A percentile compares a stretch with the other conserved stretches of the same genome.
These are phyloP conservation scores for Centaurea solstitialis DNA, from an alignment of 129 eudicot genomes.

Conservation along the genomic window DNA sequence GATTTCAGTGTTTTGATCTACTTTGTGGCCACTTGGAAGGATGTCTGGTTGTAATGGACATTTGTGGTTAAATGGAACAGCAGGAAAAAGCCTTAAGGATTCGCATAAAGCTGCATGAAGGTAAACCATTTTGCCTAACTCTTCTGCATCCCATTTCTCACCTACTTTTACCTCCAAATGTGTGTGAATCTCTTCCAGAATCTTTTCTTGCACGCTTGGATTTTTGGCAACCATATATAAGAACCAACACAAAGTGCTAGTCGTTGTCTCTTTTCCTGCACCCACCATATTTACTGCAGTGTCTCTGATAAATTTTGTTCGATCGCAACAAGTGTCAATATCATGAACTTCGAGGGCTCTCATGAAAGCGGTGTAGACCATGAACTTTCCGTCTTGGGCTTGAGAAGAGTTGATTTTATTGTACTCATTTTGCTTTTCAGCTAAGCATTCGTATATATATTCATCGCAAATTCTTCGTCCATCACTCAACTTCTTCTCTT, in stretches of 20 bases:
- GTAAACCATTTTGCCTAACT: no score
- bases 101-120: conserved; percentile 34
- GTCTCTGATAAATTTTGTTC: conserved; percentile 12
- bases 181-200: no score
- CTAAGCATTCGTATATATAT: conserved; percentile 1
- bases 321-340: background rate
- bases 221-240: conserved; percentile 17
- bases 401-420: background rate
- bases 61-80: conserved; percentile 20
- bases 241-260: conserved; percentile 43
- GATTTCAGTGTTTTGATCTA: conserved; percentile 14
- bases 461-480: conserved; percentile 23
- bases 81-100: conserved; percentile 37
- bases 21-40: conserved; percentile 49
- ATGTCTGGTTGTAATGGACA: conserved; percentile 27
- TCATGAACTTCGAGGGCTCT: background rate
- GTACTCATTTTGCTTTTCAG: background rate
- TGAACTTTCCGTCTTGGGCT: conserved; percentile 11
- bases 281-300: conserved; percentile 17
- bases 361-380: conserved; percentile 2
- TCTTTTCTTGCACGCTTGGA: conserved; percentile 24
- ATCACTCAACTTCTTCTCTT: conserved; percentile 34
- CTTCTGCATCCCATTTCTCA: no score
- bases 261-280: conserved; percentile 46
- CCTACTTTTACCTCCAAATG: no score